Conservation (phyloP, 805 yeast species). For the Clavispora santaluciae region DNA sequence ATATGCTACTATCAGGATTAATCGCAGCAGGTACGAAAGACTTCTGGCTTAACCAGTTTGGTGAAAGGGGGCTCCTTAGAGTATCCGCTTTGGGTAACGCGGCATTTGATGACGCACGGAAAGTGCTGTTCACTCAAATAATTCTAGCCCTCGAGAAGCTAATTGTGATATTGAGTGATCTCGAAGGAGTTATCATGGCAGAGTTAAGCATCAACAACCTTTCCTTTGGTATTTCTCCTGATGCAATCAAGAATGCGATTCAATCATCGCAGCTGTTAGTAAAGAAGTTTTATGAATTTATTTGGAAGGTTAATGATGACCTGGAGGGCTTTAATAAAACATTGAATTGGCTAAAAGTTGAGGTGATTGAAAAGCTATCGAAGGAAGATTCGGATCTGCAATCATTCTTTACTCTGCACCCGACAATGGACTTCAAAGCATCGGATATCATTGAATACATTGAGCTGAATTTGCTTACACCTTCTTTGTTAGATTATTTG, state of each 20-base stretch:
- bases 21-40: slow-evolving; percentile 46
- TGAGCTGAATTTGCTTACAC: slow-evolving; percentile 7
- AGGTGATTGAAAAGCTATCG: slow-evolving; percentile 32
- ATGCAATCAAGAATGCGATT: slow-evolving; percentile 6
- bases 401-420: slow-evolving; percentile 11
- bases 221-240: slow-evolving; percentile 8
- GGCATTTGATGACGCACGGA: slow-evolving; percentile 47
- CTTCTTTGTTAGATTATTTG: slow-evolving; percentile 7
- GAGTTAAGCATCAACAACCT: slow-evolving; percentile 5
- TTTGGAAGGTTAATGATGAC: slow-evolving; percentile 43
- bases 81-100: slow-evolving; percentile 49
- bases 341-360: slow-evolving; percentile 39
- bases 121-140: slow-evolving; percentile 43
- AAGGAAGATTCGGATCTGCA: slow-evolving; percentile 31
- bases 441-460: slow-evolving; percentile 12
- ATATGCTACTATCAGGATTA: slow-evolving; percentile 50
- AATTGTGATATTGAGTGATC: slow-evolving; percentile 39
- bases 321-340: slow-evolving; percentile 43
- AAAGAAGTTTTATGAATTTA: slow-evolving; percentile 30
- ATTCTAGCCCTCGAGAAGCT: slow-evolving; percentile 55
- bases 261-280: slow-evolving; percentile 20
- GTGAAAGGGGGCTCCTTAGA: slow-evolving; percentile 58
- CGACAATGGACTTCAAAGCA: slow-evolving; percentile 11
- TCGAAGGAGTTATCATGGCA: slow-evolving; percentile 30
- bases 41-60: slow-evolving; percentile 62